A percentile compares a stretch with the other conserved stretches of the same genome.
Conservation (phyloP, 768 basidiomycete species). For the Leccinum incarnatum region DNA sequence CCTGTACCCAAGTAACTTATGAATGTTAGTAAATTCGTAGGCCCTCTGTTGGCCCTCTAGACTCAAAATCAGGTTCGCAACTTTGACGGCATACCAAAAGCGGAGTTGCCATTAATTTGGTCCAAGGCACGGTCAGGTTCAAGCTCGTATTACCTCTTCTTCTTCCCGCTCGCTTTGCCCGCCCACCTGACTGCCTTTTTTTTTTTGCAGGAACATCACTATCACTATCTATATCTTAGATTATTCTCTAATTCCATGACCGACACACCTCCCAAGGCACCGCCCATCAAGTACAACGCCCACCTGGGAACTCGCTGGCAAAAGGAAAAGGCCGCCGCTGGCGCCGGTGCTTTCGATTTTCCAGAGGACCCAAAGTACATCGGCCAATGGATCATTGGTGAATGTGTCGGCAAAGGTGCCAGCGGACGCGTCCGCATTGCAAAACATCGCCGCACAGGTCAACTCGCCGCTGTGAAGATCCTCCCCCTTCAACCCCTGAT, state of each 20-base stretch:
- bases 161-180: constrained; percentile 9
- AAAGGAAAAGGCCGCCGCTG: constrained; percentile 83
- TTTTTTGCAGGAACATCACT: constrained; percentile 12
- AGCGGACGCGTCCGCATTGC: constrained; percentile 95
- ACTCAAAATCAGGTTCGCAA: background rate
- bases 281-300: constrained; percentile 67
- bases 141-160: background rate
- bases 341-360: constrained; percentile 69
- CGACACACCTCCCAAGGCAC: constrained; percentile 64
- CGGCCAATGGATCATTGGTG: constrained; percentile 91
- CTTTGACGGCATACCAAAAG: background rate
- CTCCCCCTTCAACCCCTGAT: constrained; percentile 80
- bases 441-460: constrained; percentile 77
- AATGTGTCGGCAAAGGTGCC: constrained; percentile 91
- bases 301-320: constrained; percentile 82
- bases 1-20: too few relatives aligned
- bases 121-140: background rate
- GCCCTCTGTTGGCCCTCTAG: too few relatives aligned
- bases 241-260: constrained; percentile 12
- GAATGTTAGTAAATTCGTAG: background rate
- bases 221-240: constrained; percentile 11
- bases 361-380: constrained; percentile 83
- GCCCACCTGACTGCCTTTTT: background rate
- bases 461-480: constrained; percentile 95
- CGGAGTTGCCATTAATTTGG: background rate